Conservation (phyloP, 306 rosid genomes). For the Vigna trinervia region DNA sequence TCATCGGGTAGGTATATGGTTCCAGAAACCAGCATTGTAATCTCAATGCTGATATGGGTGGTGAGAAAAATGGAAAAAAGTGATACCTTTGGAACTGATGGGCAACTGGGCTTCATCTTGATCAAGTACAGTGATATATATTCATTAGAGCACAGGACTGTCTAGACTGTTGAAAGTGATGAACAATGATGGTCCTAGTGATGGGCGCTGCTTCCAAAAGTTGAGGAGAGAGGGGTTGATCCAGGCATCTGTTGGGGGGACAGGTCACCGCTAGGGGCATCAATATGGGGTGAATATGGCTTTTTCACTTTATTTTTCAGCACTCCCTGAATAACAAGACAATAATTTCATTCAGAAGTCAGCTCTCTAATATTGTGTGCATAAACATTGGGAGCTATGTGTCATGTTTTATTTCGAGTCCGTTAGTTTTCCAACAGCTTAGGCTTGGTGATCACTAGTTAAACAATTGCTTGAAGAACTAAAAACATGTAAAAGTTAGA, state of each 20-base stretch:
- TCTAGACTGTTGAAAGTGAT: slow-evolving; percentile 4
- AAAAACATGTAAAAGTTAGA: not conserved
- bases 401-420: slow-evolving; percentile 1
- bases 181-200: slow-evolving; percentile 32
- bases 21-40: slow-evolving; percentile 33
- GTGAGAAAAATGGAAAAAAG: slow-evolving; percentile 26
- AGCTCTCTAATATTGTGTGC: not conserved
- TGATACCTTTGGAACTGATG: slow-evolving; percentile 26
- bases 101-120: not conserved
- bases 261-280: slow-evolving; percentile 56
- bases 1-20: not conserved
- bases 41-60: slow-evolving; percentile 6
- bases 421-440: slow-evolving; percentile 8
- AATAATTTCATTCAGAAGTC: slow-evolving; percentile 23
- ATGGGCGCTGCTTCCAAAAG: slow-evolving; percentile 66
- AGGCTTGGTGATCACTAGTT: not conserved
- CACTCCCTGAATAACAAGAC: slow-evolving; percentile 58
- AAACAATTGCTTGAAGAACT: not conserved
- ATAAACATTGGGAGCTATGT: slow-evolving; percentile 10
- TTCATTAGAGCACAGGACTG: not conserved
- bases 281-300: slow-evolving; percentile 85
- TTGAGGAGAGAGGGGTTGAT: slow-evolving; percentile 67
- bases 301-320: slow-evolving; percentile 59
- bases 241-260: slow-evolving; percentile 64
- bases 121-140: not conserved